Evolutionary conservation across 768 basidiomycete species (phyloP), one percentile per base, ranked within the genome.

Genomic region (Amanita inopinata): DNA sequence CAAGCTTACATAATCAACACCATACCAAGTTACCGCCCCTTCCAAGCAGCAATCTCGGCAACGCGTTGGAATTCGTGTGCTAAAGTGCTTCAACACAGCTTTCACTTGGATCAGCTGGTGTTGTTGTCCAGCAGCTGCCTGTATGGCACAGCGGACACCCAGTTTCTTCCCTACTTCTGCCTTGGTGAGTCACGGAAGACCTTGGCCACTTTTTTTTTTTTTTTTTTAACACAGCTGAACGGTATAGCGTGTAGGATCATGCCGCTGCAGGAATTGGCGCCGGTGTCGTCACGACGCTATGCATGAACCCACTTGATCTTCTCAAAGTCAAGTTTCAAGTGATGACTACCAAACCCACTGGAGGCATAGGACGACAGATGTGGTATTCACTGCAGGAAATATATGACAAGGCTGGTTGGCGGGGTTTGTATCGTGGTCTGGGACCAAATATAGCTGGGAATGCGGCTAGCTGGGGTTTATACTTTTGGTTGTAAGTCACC

Each of bases 291-390:
- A 87, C 90, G 25, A 91, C 92, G 36, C 69, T 97, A 22, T 88
- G 88, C 62, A 93, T 98, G 89, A 92, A 98, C 59, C 96, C 96
- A 5, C 73, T 99, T 24, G 96, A 99, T 63, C 74, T 98, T 8
- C 71, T 99, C 61, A 98, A 98, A 65, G 73, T 96, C 57, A 84
- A 90, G 56, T 78, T 91, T 40, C 96, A 98, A 62, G 87, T 96
- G 4, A 77, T 82, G 15, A 93, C 85, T 0, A 62, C 70, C 22
- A 72, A 69, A 24, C 75, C 74, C 0, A 61, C 68, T 30, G 79
- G 74, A 11, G 76, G 76, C 22, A 56, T 83, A 24, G 80, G 85
- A 23, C 74, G 65, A 46, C 78, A 83, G 44, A 91, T 98, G 49
- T 91, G 83, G 74, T 53, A 61, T 31, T 76, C 87, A 0, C 58